phyloP scores from a whole-genome alignment of 495 filamentous ascomycete genomes.

The Podospora appendiculata region DNA sequence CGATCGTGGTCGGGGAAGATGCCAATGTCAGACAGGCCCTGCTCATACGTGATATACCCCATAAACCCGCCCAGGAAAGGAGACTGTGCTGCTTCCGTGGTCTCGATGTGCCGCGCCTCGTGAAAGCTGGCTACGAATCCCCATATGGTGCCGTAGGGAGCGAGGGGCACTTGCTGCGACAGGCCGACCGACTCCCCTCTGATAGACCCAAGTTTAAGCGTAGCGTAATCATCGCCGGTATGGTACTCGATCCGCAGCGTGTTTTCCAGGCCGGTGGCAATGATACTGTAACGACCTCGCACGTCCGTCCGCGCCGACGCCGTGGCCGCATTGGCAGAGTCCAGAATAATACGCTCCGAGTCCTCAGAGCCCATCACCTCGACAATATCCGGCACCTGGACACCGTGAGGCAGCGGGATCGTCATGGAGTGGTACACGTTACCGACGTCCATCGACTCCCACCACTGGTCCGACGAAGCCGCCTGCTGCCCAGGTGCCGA shows the following conservation, averaged over 20 bases:
- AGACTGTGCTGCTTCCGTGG: constrained; percentile 17
- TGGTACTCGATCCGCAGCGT: constrained; percentile 48
- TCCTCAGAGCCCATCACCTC: constrained; percentile 34
- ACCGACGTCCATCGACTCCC: constrained; percentile 21
- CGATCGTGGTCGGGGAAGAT: constrained; percentile 27
- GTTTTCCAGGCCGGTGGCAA: constrained; percentile 50
- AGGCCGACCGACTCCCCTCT: constrained; percentile 1
- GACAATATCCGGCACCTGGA: constrained; percentile 39
- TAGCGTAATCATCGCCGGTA: constrained; percentile 32
- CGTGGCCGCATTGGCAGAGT: constrained; percentile 41
- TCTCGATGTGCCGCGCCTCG: constrained; percentile 33
- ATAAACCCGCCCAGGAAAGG: constrained; percentile 88
- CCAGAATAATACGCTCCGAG: constrained; percentile 44
- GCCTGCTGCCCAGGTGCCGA: background rate
- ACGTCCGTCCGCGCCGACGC: constrained; percentile 31
- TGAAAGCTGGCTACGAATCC: constrained; percentile 50
- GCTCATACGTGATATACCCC: constrained; percentile 85
- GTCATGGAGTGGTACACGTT: constrained; percentile 17
- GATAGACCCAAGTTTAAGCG: constrained; percentile 10
- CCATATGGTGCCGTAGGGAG: constrained; percentile 42
- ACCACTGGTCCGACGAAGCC: constrained; percentile 5
- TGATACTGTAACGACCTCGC: constrained; percentile 59
- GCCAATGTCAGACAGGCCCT: constrained; percentile 59
- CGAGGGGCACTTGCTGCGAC: constrained; percentile 23
- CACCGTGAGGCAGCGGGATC: constrained; percentile 25